Conservation (phyloP, 1,139 yeast genomes). For the Taiozyma sp. region DNA sequence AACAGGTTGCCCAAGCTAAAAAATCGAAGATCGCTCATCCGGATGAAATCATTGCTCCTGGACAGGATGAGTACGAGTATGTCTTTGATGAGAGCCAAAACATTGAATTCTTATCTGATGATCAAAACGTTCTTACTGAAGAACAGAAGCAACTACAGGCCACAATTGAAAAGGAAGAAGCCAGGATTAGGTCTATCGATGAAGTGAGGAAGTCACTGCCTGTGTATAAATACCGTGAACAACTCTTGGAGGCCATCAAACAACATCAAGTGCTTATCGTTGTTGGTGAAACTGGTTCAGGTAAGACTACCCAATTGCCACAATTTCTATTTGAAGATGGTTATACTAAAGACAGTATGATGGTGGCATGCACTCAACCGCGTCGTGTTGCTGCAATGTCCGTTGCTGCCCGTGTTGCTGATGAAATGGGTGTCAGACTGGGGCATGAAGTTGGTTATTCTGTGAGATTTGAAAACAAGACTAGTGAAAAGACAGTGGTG, state of each 20-base stretch:
- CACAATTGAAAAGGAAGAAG: conserved; percentile 36
- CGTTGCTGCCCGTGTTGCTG: conserved; percentile 88
- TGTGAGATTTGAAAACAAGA: conserved; percentile 77
- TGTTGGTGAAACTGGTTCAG: conserved; percentile 98
- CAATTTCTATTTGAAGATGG: conserved; percentile 86
- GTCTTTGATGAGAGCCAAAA: conserved; percentile 79
- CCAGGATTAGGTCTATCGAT: conserved; percentile 33
- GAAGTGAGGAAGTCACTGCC: conserved; percentile 63
- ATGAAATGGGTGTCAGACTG: conserved; percentile 65
- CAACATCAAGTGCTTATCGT: conserved; percentile 74
- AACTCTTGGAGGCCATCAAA: conserved; percentile 56
- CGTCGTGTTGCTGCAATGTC: conserved; percentile 94
- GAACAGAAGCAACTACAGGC: conserved; percentile 26
- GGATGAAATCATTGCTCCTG: conserved; percentile 43
- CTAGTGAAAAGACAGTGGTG: conserved; percentile 57
- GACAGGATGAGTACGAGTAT: conserved; percentile 60
- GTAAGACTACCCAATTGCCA: conserved; percentile 93
- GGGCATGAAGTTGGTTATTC: conserved; percentile 87
- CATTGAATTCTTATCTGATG: conserved; percentile 56
- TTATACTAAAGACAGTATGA: conserved; percentile 44
- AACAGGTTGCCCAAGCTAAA: conserved; percentile 50
- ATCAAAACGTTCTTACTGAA: conserved; percentile 31
- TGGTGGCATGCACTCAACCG: conserved; percentile 92
- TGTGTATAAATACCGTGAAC: conserved; percentile 58
- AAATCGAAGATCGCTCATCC: conserved; percentile 28